Base-by-base conservation (phyloP, 1,284 basidiomycete species). In the Boletus holoroseus region DNA sequence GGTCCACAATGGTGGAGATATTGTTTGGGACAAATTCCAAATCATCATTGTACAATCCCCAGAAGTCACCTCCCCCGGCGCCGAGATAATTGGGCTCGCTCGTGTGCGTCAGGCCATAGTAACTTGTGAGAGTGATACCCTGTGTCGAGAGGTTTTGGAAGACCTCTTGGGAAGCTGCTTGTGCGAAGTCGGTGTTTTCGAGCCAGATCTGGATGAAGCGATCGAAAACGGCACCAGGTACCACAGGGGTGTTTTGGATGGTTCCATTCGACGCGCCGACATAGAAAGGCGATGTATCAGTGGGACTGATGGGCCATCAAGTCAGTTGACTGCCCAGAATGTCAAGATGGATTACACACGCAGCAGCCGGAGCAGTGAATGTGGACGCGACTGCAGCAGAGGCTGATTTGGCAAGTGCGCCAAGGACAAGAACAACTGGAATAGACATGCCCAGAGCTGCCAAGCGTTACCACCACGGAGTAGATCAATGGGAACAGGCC, bases 51-150 rank as follows among this genome's bases (percentile, higher is more conserved):
- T 58, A 62, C 58, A 79, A 67, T 24, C 82, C 83, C 40, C 70
- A 85, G 63, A 81, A 83, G 58, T 81, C 77, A 43, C 83, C 84
- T 18, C 73, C 74, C 5, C 73, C 72, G 0, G 69, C 58, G 2
- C 73, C 71, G 31, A 79, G 56, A 55, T 81, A 84, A 58, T 85
- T 83, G 16, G 83, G 83, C 63, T 85, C 76, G 1, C 79, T 82
- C 13, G 81, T 73, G 58, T 85, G 83, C 1, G 84, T 84, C 28
- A 22, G 22, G 22, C 22, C 22, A 22, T 79, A 79, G 66, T 76
- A 83, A 36, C 73, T 67, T 27, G 70, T 70, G 31, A 86, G 69
- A 4, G 74, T 61, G 49, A 85, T 68, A 13, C 82, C 82, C 58
- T 81, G 68, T 46, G 70, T 62, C 11, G 77, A 74, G 31, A 86